Evolutionary conservation across 352 stramenopile genomes (phyloP), one percentile per base, ranked within the genome.

Genomic region (Phytophthora ohioensis): DNA sequence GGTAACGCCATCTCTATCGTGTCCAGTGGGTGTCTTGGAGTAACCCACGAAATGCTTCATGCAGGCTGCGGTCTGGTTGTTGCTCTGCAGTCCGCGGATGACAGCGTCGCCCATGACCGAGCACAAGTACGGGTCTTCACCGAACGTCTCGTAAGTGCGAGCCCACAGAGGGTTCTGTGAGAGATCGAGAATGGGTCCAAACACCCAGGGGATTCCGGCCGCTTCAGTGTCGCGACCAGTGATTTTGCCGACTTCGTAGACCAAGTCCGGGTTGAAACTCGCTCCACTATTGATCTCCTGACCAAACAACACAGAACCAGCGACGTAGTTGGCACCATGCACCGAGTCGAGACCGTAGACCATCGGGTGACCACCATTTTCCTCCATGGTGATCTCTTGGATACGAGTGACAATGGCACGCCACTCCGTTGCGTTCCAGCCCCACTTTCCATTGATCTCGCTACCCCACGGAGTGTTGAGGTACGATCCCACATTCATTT

Each of bases 81-180:
- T 83, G 53, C 72, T 78, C 66, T 98, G 92, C 31, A 98, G 75
- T 3, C 93, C 93, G 9, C 79, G 67, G 35, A 97, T 80, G 41
- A 96, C 80, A 3, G 80, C 73, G 39, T 79, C 70, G 5, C 79
- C 91, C 76, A 98, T 87, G 15, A 85, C 71, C 3, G 88, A 87
- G 3, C 84, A 85, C 12, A 97, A 34, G 47, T 91, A 78, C 9
- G 91, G 88, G 62, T 98, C 93, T 82, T 98, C 91, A 6, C 95
- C 91, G 82, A 98, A 98, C 34, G 93, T 98, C 75, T 98, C 95
- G 64, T 92, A 98, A 5, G 94, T 91, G 10, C 94, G 79, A 2
- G 85, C 70, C 93, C 94, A 98, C 42, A 93, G 73, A 7, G 91
- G 89, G 61, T 98, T 92, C 48, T 91, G 85, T 0, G 85, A 80